A percentile compares a stretch with the other conserved stretches of the same genome.
Conservation (phyloP, 371 early-diverging fungal genomes). For the Funneliformis caledonium region DNA sequence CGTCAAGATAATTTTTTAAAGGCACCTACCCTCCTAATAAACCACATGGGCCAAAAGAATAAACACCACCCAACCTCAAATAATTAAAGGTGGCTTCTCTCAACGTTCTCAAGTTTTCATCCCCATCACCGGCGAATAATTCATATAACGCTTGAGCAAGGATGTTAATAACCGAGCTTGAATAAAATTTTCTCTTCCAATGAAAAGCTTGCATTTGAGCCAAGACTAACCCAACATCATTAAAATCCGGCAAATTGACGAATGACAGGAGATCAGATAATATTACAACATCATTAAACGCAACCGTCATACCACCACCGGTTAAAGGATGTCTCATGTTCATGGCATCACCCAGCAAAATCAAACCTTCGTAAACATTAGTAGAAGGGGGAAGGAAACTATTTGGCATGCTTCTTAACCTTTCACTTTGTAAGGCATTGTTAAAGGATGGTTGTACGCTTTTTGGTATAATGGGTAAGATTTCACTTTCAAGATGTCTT, state of each 20-base stretch:
- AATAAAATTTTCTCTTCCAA: constrained; percentile 78
- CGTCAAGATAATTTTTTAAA: constrained; percentile 3
- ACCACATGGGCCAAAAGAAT: constrained; percentile 81
- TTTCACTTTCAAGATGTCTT: constrained; percentile 61
- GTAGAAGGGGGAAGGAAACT: constrained; percentile 80
- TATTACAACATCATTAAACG: constrained; percentile 84
- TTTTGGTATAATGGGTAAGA: constrained; percentile 76
- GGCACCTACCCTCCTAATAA: constrained; percentile 73
- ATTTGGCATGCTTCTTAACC: constrained; percentile 89
- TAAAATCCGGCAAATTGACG: constrained; percentile 58
- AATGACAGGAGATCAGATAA: constrained; percentile 58
- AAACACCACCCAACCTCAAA: constrained; percentile 81
- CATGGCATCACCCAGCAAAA: constrained; percentile 91
- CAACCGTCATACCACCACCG: constrained; percentile 96
- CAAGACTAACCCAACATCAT: constrained; percentile 56
- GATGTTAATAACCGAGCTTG: constrained; percentile 82
- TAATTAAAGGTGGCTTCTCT: constrained; percentile 90
- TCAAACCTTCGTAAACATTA: constrained; percentile 70
- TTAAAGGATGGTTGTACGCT: constrained; percentile 64
- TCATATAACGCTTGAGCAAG: constrained; percentile 88
- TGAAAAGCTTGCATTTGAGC: constrained; percentile 68
- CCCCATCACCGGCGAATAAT: constrained; percentile 79
- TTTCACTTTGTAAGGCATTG: constrained; percentile 71
- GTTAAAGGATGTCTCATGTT: constrained; percentile 96
- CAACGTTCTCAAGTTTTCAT: constrained; percentile 66